Base-by-base conservation (phyloP, 495 filamentous ascomycete species). In the Podospora comata region DNA sequence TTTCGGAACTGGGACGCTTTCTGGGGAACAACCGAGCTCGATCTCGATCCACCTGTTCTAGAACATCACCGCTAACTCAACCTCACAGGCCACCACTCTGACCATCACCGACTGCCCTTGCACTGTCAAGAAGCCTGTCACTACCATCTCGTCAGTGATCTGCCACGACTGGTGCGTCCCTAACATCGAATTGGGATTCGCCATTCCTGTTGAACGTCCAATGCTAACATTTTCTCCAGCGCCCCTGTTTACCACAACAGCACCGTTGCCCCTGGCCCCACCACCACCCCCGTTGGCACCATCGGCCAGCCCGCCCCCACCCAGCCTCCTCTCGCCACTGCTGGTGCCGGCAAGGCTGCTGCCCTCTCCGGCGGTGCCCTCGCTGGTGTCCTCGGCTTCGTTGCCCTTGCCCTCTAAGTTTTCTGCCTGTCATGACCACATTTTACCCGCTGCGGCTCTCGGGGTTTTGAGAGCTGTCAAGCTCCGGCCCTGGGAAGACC, bases 71-170 rank as follows among this genome's bases (percentile, higher is more conserved):
- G 19, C 66, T 66, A 65, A 67, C 68, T 32, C 62, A 20, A 20
- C 18, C 26, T 19, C 26, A 18, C 60, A 88, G 86, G 79, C 91
- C 77, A 91, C 90, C 76, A 91, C 88, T 79, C 81, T 93, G 80
- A 94, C 92, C 82, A 87, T 93, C 84, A 87, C 87, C 77, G 81
- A 89, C 85, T 90, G 88, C 87, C 86, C 89, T 62, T 91, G 87
- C 87, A 95, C 90, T 77, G 81, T 92, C 83, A 87, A 86, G 81
- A 86, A 88, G 78, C 89, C 90, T 72, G 80, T 91, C 70, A 79
- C 82, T 77, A 85, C 82, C 79, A 83, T 85, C 73, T 85, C 85
- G 75, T 82, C 84, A 74, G 86, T 89, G 72, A 76, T 84, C 83
- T 91, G 90, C 85, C 77, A 84, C 78, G 84, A 83, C 80, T 91